Percentiles rank a stretch among this genome's conserved stretches.
These are phyloP conservation scores for Pogostemon cablin DNA, from an alignment of 257 asterid species.

Conservation along the genomic window DNA sequence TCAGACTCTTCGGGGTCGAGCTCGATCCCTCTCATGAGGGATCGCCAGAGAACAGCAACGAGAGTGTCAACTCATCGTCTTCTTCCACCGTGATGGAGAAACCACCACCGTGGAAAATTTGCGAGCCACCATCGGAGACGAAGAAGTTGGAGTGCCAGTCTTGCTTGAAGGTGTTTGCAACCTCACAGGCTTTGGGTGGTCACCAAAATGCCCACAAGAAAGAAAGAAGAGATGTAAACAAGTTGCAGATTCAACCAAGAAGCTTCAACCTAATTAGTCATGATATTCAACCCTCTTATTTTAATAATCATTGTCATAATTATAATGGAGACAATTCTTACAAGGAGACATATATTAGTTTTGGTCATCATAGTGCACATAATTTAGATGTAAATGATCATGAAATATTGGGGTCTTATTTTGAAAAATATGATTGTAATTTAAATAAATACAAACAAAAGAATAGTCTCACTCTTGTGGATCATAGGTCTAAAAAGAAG, in stretches of 20 bases:
- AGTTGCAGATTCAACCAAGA: slow-evolving; percentile 59
- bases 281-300: slow-evolving; percentile 46
- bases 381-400: slow-evolving; percentile 7
- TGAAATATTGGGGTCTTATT: slow-evolving; percentile 30
- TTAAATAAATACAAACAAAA: slow-evolving; percentile 26
- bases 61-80: slow-evolving; percentile 58
- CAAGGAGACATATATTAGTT: slow-evolving; percentile 56
- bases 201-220: slow-evolving; percentile 92
- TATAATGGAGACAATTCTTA: not conserved
- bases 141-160: slow-evolving; percentile 66
- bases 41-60: slow-evolving; percentile 37
- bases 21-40: slow-evolving; percentile 35
- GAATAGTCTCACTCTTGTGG: slow-evolving; percentile 47
- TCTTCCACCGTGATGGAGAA: slow-evolving; percentile 49
- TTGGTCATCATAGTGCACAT: slow-evolving; percentile 33
- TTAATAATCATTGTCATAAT: not conserved
- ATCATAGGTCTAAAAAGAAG: slow-evolving; percentile 23
- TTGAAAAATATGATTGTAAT: not conserved
- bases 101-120: not conserved
- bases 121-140: not conserved
- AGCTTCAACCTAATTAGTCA: slow-evolving; percentile 45
- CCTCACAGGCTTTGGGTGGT: slow-evolving; percentile 87
- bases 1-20: slow-evolving; percentile 70
- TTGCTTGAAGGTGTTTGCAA: slow-evolving; percentile 65
- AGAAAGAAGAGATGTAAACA: slow-evolving; percentile 69